Base-by-base conservation (phyloP, 352 stramenopile species). In the Phytophthora sojae region DNA sequence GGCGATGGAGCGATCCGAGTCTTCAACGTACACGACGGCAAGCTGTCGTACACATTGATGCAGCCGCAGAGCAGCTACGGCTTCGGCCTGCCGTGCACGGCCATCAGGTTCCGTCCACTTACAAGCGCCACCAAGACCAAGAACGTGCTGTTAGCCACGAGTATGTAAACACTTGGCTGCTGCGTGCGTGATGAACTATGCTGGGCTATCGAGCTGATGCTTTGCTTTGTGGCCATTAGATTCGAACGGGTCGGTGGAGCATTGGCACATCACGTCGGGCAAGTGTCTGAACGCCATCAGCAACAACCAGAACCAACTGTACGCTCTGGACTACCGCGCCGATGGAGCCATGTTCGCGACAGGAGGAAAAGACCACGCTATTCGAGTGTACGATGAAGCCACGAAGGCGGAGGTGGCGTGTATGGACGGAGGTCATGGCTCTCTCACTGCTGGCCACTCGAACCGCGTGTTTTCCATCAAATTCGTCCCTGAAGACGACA, bases 381-480 rank as follows among this genome's bases (percentile, higher is more conserved):
- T 90, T 57, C 89, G 89, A 42, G 85, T 98, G 8, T 98, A 97
- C 58, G 92, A 98, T 58, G 92, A 98, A 69, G 86, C 86, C 15
- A 97, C 91, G 8, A 97, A 96, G 77, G 76, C 85, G 1, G 79
- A 96, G 54, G 67, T 96, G 47, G 64, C 67, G 8, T 88, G 81
- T 54, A 94, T 95, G 85, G 82, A 82, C 8, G 81, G 84, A 47
- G 88, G 88, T 11, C 58, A 85, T 21, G 79, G 86, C 7, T 90
- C 73, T 35, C 73, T 90, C 23, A 94, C 85, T 25, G 84, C 88
- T 1, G 93, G 93, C 0, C 93, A 98, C 79, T 97, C 91, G 35
- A 98, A 98, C 65, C 89, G 93, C 60, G 89, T 98, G 2, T 98
- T 98, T 64, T 96, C 92, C 12, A 66, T 96, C 73, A 97, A 97